Base-by-base conservation (phyloP, 495 filamentous ascomycete species). In the Penicillium mononematosum region DNA sequence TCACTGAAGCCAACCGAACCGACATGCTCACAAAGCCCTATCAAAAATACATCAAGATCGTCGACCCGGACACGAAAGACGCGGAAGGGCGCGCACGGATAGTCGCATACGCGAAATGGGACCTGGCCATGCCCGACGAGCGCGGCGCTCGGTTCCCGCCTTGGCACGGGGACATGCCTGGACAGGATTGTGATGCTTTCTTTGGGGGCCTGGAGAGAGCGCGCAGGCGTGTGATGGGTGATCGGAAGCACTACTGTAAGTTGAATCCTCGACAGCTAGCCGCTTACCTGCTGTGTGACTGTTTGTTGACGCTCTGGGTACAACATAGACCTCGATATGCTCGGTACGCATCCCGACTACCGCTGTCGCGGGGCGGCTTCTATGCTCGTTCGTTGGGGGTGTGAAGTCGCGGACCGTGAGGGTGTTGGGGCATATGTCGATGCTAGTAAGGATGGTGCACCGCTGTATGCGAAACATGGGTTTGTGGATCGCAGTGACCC, bases 351-450 rank as follows among this genome's bases (percentile, higher is more conserved):
- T 48, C 81, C 79, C 4, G 71, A 75, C 22, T 78, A 77, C 50
- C 72, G 75, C 53, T 58, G 72, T 16, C 66, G 73, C 25, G 81
- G 82, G 3, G 82, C 82, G 1, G 81, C 77, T 9, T 67, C 69
- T 2, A 72, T 77, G 61, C 73, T 84, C 1, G 67, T 81, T 4
- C 36, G 65, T 17, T 85, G 81, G 80, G 81, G 80, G 4, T 75
- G 78, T 42, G 63, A 74, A 17, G 56, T 68, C 36, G 76, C 78
- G 1, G 74, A 78, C 58, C 36, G 60, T 31, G 60, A 71, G 20
- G 65, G 68, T 1, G 60, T 65, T 2, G 49, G 58, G 12, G 64
- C 63, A 4, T 75, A 73, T 53, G 55, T 73, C 12, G 69, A 76
- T 58, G 67, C 68, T 9, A 69, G 67, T 41, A 61, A 66, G 53